These are phyloP conservation scores for Biscogniauxia sp. DNA, from an alignment of 2,329 filamentous ascomycete species.

Conservation along the genomic window DNA sequence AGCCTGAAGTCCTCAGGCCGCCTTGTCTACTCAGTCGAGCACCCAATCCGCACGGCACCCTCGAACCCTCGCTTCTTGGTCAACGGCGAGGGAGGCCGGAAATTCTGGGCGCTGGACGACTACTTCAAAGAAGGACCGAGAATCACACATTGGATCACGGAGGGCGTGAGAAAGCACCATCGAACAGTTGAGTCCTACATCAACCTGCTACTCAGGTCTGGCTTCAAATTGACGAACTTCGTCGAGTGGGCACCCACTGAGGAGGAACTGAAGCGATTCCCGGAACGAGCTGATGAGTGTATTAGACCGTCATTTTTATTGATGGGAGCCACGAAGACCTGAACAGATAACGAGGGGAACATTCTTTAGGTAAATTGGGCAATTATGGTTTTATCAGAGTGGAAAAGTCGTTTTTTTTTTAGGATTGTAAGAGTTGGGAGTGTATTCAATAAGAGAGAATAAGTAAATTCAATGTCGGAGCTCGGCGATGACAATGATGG, in stretches of 20 bases:
- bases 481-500: too few relatives aligned
- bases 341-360: background rate
- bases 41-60: conserved; percentile 46
- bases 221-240: conserved; percentile 38
- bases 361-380: too few relatives aligned
- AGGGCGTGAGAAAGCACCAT: conserved; percentile 47
- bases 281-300: conserved; percentile 15
- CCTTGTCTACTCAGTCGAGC: conserved; percentile 46
- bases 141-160: conserved; percentile 42
- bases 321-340: conserved; percentile 15
- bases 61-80: conserved; percentile 30
- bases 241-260: conserved; percentile 36
- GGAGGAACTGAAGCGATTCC: conserved; percentile 15
- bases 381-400: too few relatives aligned
- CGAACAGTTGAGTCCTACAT: conserved; percentile 43
- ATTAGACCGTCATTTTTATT: conserved; percentile 24
- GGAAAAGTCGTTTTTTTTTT: too few relatives aligned
- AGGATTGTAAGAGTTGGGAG: too few relatives aligned
- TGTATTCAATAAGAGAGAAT: too few relatives aligned
- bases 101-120: conserved; percentile 41
- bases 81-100: conserved; percentile 29
- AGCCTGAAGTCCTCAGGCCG: conserved; percentile 34
- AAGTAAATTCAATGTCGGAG: too few relatives aligned
- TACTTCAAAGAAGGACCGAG: conserved; percentile 43
- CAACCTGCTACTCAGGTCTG: conserved; percentile 34